A percentile compares a stretch with the other conserved stretches of the same genome.
phyloP scores from a whole-genome alignment of 1,139 yeast species.

The Hyphopichia wangnamkhiaoensis region DNA sequence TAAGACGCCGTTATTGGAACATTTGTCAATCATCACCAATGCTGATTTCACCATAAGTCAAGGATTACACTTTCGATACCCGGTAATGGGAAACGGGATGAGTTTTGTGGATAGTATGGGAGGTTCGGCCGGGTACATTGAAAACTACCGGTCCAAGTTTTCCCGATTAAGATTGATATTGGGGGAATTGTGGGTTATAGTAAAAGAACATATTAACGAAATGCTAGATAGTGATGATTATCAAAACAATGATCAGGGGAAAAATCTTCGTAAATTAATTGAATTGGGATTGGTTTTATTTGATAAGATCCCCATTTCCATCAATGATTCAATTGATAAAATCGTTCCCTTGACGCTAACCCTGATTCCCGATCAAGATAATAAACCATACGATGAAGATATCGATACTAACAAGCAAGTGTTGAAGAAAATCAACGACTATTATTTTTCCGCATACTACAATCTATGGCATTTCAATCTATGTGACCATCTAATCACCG shows the following conservation, averaged over 20 bases:
- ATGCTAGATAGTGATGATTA: slow-evolving; percentile 32
- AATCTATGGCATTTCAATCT: slow-evolving; percentile 79
- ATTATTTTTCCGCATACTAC: slow-evolving; percentile 63
- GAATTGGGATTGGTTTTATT: slow-evolving; percentile 62
- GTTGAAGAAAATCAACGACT: slow-evolving; percentile 47
- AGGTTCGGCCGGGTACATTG: slow-evolving; percentile 45
- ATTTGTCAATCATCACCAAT: slow-evolving; percentile 63
- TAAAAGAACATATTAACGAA: slow-evolving; percentile 51
- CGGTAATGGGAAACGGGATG: slow-evolving; percentile 70
- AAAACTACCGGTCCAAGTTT: slow-evolving; percentile 61
- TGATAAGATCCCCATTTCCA: slow-evolving; percentile 62
- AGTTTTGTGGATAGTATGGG: slow-evolving; percentile 55
- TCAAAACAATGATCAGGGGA: slow-evolving; percentile 17
- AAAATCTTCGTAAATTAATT: too few species aligned
- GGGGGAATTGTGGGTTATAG: slow-evolving; percentile 64
- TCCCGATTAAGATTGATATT: slow-evolving; percentile 63
- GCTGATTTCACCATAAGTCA: slow-evolving; percentile 75
- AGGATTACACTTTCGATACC: slow-evolving; percentile 71
- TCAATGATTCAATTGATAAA: slow-evolving; percentile 37
- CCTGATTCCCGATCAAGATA: slow-evolving; percentile 13
- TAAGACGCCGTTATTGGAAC: slow-evolving; percentile 67
- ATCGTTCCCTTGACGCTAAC: slow-evolving; percentile 41
- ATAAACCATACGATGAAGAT: slow-evolving; percentile 23
- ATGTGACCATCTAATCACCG: slow-evolving; percentile 46
- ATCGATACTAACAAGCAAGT: slow-evolving; percentile 20